Base-by-base conservation (phyloP, 2,329 filamentous ascomycete species). In the Fusarium stilboides region DNA sequence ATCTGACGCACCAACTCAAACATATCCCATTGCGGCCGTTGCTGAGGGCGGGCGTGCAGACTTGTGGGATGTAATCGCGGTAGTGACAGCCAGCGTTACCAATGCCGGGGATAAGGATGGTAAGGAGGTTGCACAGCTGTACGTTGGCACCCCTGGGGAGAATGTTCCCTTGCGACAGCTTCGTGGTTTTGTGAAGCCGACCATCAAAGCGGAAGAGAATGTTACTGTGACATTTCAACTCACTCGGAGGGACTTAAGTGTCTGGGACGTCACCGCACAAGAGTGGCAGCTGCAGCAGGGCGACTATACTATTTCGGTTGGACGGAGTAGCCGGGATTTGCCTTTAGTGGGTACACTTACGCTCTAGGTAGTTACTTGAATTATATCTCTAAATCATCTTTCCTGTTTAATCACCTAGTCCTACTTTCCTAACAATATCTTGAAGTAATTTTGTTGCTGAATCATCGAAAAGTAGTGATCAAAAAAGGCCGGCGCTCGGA, bases 251-350 rank as follows among this genome's bases (percentile, higher is more conserved):
- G 62, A 65, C 1, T 8, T 65, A 42, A 65, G 62, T 31, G 36
- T 59, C 6, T 65, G 62, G 62, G 5, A 65, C 20, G 43, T 65
- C 5, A 10, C 1, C 15, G 36, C 46, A 1, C 62, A 65, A n/a
- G 53, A 65, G n/a, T 65, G 62, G 62, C 53, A 46, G 10, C 46
- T 65, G 8, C 52, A 65, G 15, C 45, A 47, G 8, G 60, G 60
- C 3, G 37, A 24, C 7, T 65, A 65, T n/a, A 22, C 24, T 9
- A 24, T 65, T 1, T 53, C 15, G 1, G 60, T 65, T 13, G 62
- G 62, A 2, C 24, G 52, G 24, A 65, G 62, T 2, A 65, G 62
- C 14, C 62, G 62, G 3, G 46, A 65, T 13, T 31, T 65, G 1
- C 60, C 62, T 31, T 20, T 65, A 2, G n/a, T 28, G 7, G 31